Conservation (phyloP, 495 filamentous ascomycete species). For the Hyaloscypha bicolor region DNA sequence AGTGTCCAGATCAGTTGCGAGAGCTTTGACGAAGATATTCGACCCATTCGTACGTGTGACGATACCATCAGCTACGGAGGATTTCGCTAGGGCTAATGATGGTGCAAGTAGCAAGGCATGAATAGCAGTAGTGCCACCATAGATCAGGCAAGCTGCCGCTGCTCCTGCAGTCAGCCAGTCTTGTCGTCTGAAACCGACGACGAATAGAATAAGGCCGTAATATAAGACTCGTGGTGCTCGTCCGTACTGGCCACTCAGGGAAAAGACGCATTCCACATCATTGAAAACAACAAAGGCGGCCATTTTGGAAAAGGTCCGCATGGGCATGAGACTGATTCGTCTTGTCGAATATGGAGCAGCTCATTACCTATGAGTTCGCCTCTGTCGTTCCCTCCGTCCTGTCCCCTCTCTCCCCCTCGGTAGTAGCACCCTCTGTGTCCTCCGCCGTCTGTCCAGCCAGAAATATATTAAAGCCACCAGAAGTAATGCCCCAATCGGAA, state of each 20-base stretch:
- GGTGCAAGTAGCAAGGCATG: slow-evolving; percentile 12
- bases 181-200: slow-evolving; percentile 3
- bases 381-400: too few relatives aligned
- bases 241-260: slow-evolving; percentile 13
- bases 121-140: slow-evolving; percentile 5
- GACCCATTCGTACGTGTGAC: not conserved
- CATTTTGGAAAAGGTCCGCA: not conserved
- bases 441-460: too few relatives aligned
- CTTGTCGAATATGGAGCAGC: too few relatives aligned
- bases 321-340: too few relatives aligned
- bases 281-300: slow-evolving; percentile 1
- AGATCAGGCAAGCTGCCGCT: slow-evolving; percentile 8
- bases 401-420: too few relatives aligned
- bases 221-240: slow-evolving; percentile 5
- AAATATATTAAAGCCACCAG: too few relatives aligned
- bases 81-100: not conserved
- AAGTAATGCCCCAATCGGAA: too few relatives aligned
- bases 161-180: slow-evolving; percentile 16
- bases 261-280: slow-evolving; percentile 14
- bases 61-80: not conserved
- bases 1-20: slow-evolving; percentile 6
- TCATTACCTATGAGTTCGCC: too few relatives aligned
- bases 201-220: slow-evolving; percentile 8
- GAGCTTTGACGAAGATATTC: not conserved
- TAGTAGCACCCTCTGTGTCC: too few relatives aligned